Evolutionary conservation across 2,329 filamentous ascomycete species (phyloP).

Genomic region (Microcera coccophila): DNA sequence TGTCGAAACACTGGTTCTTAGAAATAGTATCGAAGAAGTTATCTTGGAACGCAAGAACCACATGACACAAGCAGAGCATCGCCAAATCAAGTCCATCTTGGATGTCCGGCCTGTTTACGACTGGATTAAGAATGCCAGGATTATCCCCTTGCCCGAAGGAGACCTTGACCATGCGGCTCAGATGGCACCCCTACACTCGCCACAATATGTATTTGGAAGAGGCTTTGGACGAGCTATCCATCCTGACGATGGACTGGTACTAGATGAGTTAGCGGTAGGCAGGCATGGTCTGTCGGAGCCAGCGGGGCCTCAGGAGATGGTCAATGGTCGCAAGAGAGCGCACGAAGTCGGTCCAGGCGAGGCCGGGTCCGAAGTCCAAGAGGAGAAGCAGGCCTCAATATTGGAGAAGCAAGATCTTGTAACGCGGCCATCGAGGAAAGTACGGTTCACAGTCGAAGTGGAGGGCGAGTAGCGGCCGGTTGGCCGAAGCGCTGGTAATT

Average conservation of each 20-base stretch:
- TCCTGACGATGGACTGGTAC: slow-evolving; percentile 45
- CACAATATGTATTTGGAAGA: slow-evolving; percentile 50
- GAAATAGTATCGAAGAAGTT: slow-evolving; percentile 77
- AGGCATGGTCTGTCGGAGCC: slow-evolving; percentile 7
- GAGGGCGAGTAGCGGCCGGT: no score
- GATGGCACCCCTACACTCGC: slow-evolving; percentile 43
- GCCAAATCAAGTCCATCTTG: slow-evolving; percentile 52
- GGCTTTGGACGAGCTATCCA: slow-evolving; percentile 42
- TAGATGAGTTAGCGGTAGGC: slow-evolving; percentile 21
- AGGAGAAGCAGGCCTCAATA: slow-evolving; percentile 9
- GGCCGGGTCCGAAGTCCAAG: slow-evolving; percentile 7
- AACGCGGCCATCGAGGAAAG: slow-evolving; percentile 29
- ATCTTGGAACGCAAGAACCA: slow-evolving; percentile 69
- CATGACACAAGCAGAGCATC: slow-evolving; percentile 68
- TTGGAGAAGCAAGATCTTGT: slow-evolving; percentile 12
- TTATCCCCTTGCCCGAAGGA: slow-evolving; percentile 34
- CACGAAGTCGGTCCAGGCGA: slow-evolving; percentile 13
- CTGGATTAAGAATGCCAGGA: slow-evolving; percentile 54
- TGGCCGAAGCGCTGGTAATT: no score
- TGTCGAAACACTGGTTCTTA: slow-evolving; percentile 81
- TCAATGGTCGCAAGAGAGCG: slow-evolving; percentile 24
- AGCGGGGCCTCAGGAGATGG: slow-evolving; percentile 6
- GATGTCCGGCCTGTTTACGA: slow-evolving; percentile 56
- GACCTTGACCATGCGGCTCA: slow-evolving; percentile 39
- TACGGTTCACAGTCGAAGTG: slow-evolving; percentile 29